Base-by-base conservation (phyloP, 257 asterid species). In the Solanum bulbocastanum region DNA sequence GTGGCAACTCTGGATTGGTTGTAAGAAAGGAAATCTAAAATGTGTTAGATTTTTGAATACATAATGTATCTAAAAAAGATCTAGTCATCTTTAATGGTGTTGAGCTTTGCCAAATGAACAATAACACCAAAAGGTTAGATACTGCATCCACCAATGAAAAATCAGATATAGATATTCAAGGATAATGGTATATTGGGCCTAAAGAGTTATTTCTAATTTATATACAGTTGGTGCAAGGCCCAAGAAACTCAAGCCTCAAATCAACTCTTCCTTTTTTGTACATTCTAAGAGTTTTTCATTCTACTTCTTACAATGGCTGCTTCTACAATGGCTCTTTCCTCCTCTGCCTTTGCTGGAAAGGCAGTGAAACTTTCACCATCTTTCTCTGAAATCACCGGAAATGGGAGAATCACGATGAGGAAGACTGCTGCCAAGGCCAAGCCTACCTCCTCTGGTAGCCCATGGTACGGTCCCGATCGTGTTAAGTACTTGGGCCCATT, bases 271-370 rank as follows among this genome's bases (percentile, higher is more conserved):
- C 35, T 37, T 74, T 15, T 37, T 40, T 73, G 40, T 5, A 52
- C 10, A 52, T 36, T 10, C n/a, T 1, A 10, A 73, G 82, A 74
- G 52, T 74, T 75, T 72, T 39, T n/a, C 58, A 5, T 39, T 8
- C 5, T 76, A 14, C 12, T 76, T 40, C 2, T 76, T 1, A 36
- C 87, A 88, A 92, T 91, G 95, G 94, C 94, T 1, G 90, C 96
- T 84, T 85, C 92, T 4, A 87, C 93, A 25, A 93, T 91, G 94
- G 93, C 95, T 85, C 95, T 94, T 25, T 94, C 96, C 8, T 91
- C 95, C 46, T 92, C 94, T 1, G 83, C 95, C 3, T 88, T 92
- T 27, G 91, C 88, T 9, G 94, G 94, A 9, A 91, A 91, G 86
- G 92, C 94, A 2, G 92, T 88, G 15, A 92, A 91, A 79, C 89